A percentile compares a stretch with the other conserved stretches of the same genome.
phyloP scores from a whole-genome alignment of 164 flowering plant genomes.

The Macadamia integrifolia region DNA sequence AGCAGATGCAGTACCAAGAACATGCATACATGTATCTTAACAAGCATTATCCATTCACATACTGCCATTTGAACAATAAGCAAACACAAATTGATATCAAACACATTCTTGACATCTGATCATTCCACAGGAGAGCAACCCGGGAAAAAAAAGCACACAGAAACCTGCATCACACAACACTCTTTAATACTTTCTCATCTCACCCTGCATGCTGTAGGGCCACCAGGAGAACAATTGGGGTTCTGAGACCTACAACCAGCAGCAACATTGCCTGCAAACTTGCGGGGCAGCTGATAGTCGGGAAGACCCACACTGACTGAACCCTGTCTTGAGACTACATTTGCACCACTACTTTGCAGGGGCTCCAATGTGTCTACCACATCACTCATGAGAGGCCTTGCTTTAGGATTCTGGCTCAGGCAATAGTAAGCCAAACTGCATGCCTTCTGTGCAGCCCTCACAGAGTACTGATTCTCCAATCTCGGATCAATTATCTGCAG shows the following conservation, averaged over 20 bases:
- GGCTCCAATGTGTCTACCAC: conserved; percentile 96
- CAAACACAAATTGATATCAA: no score
- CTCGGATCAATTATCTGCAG: conserved; percentile 89
- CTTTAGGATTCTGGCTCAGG: conserved; percentile 92
- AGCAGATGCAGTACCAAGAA: no score
- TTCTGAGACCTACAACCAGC: conserved; percentile 61
- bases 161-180: no score
- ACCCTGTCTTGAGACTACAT: conserved; percentile 31
- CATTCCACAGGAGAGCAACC: no score
- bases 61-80: no score
- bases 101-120: no score
- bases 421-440: conserved; percentile 96
- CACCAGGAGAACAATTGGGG: conserved; percentile 66
- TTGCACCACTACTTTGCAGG: conserved; percentile 49
- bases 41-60: no score
- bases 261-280: conserved; percentile 41
- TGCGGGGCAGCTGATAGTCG: conserved; percentile 41
- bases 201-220: conserved; percentile 74
- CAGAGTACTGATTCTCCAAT: conserved; percentile 80
- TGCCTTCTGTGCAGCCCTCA: conserved; percentile 92
- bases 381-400: conserved; percentile 95
- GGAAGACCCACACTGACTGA: conserved; percentile 36
- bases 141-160: no score
- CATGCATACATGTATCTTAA: no score
- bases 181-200: conserved; percentile 26